Percentiles rank a stretch among this genome's conserved stretches.
Conservation (phyloP, 78 protist species). For the Dictyostelium firmibasis region DNA sequence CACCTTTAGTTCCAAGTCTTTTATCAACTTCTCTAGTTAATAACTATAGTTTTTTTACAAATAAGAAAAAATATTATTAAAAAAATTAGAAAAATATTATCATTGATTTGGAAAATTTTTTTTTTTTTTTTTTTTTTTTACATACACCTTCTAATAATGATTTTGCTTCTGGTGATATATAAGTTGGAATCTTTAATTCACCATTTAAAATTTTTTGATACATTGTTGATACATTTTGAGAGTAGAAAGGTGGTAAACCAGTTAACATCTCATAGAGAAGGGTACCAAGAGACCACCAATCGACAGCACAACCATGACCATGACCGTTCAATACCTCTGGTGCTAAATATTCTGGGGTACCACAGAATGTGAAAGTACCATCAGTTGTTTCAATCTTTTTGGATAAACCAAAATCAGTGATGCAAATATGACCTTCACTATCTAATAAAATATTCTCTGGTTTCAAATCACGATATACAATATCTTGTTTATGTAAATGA, state of each 20-base stretch:
- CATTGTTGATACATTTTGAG: constrained; percentile 75
- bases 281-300: constrained; percentile 97
- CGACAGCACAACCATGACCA: constrained; percentile 95
- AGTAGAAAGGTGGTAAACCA: constrained; percentile 90
- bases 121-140: background rate
- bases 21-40: constrained; percentile 81
- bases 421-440: constrained; percentile 91
- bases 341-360: constrained; percentile 98
- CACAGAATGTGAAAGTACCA: constrained; percentile 95
- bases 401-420: constrained; percentile 98
- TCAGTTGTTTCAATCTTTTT: constrained; percentile 85
- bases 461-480: constrained; percentile 96
- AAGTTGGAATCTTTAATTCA: constrained; percentile 81
- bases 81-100: background rate
- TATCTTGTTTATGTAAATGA: constrained; percentile 88
- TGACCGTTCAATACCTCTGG: constrained; percentile 91
- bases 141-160: constrained; percentile 70
- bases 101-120: background rate
- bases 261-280: constrained; percentile 94
- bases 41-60: background rate
- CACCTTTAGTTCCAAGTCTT: constrained; percentile 74
- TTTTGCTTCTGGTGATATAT: constrained; percentile 76
- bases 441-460: constrained; percentile 98
- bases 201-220: constrained; percentile 87
- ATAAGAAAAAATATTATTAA: background rate